Conservation (phyloP, 306 rosid species). For the Corylus heterophylla region DNA sequence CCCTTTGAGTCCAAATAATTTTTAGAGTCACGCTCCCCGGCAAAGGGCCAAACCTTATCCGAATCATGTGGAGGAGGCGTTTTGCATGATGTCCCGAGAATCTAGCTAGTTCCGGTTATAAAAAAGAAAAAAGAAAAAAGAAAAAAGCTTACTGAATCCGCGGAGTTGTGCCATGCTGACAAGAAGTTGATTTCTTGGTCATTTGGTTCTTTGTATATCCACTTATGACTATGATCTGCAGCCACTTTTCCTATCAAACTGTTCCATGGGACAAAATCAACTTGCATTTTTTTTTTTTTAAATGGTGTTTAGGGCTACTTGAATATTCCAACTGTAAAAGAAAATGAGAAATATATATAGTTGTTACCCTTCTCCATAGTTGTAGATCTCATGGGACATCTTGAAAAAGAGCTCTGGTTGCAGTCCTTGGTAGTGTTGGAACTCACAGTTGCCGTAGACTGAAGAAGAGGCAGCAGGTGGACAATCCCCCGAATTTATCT, state of each 20-base stretch:
- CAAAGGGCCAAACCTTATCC: too few species aligned
- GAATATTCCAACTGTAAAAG: not conserved
- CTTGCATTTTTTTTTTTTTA: not conserved
- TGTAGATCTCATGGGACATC: conserved; percentile 99
- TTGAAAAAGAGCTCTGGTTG: conserved; percentile 98
- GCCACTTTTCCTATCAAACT: conserved; percentile 99
- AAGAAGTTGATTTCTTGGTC: conserved; percentile 92
- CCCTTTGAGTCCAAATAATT: too few species aligned
- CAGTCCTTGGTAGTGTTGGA: conserved; percentile 73
- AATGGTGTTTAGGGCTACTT: conserved; percentile 5
- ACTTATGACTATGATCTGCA: conserved; percentile 93
- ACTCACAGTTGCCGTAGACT: conserved; percentile 63
- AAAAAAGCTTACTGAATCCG: conserved; percentile 58
- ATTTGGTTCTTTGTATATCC: conserved; percentile 90
- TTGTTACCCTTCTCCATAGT: conserved; percentile 90
- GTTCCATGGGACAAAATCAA: conserved; percentile 26
- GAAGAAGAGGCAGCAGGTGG: conserved; percentile 40
- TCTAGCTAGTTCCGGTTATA: too few species aligned
- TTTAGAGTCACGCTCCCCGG: too few species aligned
- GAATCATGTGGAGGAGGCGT: too few species aligned
- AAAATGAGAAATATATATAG: not conserved
- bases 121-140: too few species aligned
- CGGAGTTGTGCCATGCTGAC: conserved; percentile 95
- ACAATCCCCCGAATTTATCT: conserved; percentile 60
- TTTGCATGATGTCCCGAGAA: too few species aligned